Conservation (phyloP, 2,329 filamentous ascomycete genomes). For the Dothideomycetes sp. region DNA sequence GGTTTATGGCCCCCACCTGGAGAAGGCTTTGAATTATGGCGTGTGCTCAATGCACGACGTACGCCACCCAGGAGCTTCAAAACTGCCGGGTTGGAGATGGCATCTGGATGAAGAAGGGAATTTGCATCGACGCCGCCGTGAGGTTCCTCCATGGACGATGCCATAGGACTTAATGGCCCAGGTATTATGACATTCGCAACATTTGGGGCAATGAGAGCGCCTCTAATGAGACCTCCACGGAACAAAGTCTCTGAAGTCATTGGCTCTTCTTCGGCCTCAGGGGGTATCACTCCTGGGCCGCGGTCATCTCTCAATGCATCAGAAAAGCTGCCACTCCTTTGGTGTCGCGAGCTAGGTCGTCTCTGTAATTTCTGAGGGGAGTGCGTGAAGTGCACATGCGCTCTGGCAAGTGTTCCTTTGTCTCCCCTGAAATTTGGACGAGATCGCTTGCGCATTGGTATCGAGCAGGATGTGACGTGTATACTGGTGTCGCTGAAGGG, state of each 20-base stretch:
- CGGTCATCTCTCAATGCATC: conserved; percentile 72
- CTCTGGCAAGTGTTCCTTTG: not conserved
- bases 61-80: conserved; percentile 7
- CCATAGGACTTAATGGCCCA: conserved; percentile 36
- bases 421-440: conserved; percentile 2
- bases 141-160: not conserved
- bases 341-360: conserved; percentile 46
- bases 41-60: conserved; percentile 64
- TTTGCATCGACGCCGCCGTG: too few species aligned
- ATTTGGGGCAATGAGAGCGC: conserved; percentile 70
- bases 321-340: conserved; percentile 76
- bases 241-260: too few species aligned
- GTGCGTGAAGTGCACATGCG: not conserved
- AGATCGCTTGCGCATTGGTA: conserved; percentile 33
- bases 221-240: conserved; percentile 76
- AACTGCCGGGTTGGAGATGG: not conserved
- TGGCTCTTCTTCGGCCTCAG: too few species aligned
- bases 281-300: too few species aligned
- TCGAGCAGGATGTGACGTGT: conserved; percentile 49
- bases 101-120: not conserved
- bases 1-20: conserved; percentile 12
- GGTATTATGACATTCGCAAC: conserved; percentile 63
- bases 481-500: conserved; percentile 36
- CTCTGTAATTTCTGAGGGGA: not conserved
- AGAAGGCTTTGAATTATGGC: conserved; percentile 9